phyloP scores from a whole-genome alignment of 2,329 filamentous ascomycete species.

The Zopfia rhizophila region DNA sequence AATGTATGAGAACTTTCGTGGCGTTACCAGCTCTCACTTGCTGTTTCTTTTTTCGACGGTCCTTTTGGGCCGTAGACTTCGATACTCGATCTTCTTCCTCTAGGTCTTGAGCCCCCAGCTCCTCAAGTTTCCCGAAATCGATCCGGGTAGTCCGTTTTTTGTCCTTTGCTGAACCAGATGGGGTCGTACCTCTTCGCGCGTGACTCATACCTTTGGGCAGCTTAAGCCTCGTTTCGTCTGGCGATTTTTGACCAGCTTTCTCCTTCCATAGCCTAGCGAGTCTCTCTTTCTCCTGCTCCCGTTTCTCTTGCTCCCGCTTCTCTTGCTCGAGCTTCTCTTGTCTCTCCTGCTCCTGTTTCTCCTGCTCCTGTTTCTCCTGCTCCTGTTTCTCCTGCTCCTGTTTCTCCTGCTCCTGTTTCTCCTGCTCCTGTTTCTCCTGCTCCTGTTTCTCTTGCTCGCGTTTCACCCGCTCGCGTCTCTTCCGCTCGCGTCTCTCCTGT shows the following conservation, averaged over 20 bases:
- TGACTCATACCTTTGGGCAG: not conserved
- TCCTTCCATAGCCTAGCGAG: conserved; percentile 1
- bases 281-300: conserved; percentile 12
- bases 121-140: conserved; percentile 10
- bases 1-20: too few relatives aligned
- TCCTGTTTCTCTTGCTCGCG: conserved; percentile 5
- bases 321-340: conserved; percentile 4
- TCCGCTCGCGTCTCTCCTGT: conserved; percentile 3
- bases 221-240: conserved; percentile 1
- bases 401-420: conserved; percentile 10
- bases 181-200: conserved; percentile 1
- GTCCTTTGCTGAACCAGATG: conserved; percentile 6
- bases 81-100: too few relatives aligned
- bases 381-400: conserved; percentile 4
- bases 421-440: conserved; percentile 1
- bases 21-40: too few relatives aligned
- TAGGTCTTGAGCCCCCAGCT: too few relatives aligned
- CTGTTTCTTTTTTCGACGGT: too few relatives aligned
- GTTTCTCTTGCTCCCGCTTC: conserved; percentile 6
- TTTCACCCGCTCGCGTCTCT: conserved; percentile 5
- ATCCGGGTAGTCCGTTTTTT: conserved; percentile 5
- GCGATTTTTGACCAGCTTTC: conserved; percentile 4
- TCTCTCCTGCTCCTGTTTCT: too few relatives aligned
- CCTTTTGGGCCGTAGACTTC: too few relatives aligned
- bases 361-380: conserved; percentile 7